Conservation (phyloP, 225 moss, liverwort and hornwort genomes). For the Physcomitrium patens region DNA sequence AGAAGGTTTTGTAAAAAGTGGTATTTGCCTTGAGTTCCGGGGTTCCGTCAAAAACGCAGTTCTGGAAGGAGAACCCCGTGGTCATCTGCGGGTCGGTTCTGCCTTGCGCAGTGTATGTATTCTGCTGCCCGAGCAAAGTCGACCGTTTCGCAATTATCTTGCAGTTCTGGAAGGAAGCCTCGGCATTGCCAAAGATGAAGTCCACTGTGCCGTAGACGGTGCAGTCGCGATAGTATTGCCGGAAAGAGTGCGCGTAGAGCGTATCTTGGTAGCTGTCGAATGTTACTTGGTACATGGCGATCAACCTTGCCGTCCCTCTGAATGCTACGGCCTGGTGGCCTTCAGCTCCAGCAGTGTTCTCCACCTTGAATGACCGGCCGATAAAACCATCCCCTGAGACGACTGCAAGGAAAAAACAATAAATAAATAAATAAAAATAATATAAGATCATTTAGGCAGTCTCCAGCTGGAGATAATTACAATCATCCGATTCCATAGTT, state of each 20-base stretch:
- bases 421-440: not conserved
- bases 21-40: constrained; percentile 30
- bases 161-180: constrained; percentile 61
- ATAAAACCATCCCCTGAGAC: constrained; percentile 56
- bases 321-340: constrained; percentile 64
- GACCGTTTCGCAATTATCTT: constrained; percentile 45
- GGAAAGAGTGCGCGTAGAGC: constrained; percentile 54
- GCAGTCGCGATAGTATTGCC: constrained; percentile 68
- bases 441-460: not conserved
- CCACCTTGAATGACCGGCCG: constrained; percentile 49
- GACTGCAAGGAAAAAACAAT: constrained; percentile 37
- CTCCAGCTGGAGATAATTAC: not conserved
- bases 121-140: constrained; percentile 30
- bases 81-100: constrained; percentile 65
- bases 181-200: constrained; percentile 73
- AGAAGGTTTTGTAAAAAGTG: constrained; percentile 34
- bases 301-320: constrained; percentile 56
- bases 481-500: constrained; percentile 1
- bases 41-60: constrained; percentile 51
- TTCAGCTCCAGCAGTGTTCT: constrained; percentile 57
- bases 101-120: constrained; percentile 69
- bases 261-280: constrained; percentile 68
- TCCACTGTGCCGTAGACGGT: constrained; percentile 67
- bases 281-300: constrained; percentile 49
- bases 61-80: constrained; percentile 79